Evolutionary conservation across 805 yeast genomes (phyloP).

Genomic region (Zygoascus tannicola): DNA sequence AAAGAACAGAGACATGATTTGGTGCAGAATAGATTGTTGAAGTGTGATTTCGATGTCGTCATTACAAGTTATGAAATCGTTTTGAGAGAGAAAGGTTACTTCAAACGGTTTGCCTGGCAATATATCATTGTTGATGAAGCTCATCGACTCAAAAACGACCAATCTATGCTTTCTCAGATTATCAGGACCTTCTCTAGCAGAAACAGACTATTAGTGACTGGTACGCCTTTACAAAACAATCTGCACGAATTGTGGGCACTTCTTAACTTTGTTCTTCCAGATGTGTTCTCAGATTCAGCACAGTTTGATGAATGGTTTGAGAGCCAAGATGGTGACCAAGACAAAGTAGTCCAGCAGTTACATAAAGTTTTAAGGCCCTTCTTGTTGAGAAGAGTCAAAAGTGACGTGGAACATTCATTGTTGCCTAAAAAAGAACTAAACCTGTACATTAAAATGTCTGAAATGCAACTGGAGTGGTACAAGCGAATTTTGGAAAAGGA

Average conservation of each 20-base stretch:
- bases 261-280: conserved; percentile 81
- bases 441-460: conserved; percentile 87
- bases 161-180: conserved; percentile 83
- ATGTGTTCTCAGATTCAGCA: conserved; percentile 86
- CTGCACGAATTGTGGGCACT: conserved; percentile 95
- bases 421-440: conserved; percentile 87
- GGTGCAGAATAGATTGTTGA: conserved; percentile 48
- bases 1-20: conserved; percentile 67
- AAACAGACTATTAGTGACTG: conserved; percentile 80
- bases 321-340: conserved; percentile 47
- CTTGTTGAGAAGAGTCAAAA: conserved; percentile 75
- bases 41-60: conserved; percentile 80
- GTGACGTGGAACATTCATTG: conserved; percentile 86
- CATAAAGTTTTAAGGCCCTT: conserved; percentile 87
- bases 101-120: conserved; percentile 85
- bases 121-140: conserved; percentile 93
- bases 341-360: conserved; percentile 74
- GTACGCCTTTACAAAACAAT: conserved; percentile 93
- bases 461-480: conserved; percentile 92
- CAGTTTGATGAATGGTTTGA: conserved; percentile 92
- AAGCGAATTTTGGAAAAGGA: conserved; percentile 81
- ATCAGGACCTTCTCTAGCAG: conserved; percentile 80
- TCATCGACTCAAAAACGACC: conserved; percentile 92
- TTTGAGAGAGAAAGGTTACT: conserved; percentile 70
- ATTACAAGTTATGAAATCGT: conserved; percentile 92